These are phyloP conservation scores for Plectosphaerella cucumerina DNA, from an alignment of 2,329 filamentous ascomycete genomes.

Conservation along the genomic window DNA sequence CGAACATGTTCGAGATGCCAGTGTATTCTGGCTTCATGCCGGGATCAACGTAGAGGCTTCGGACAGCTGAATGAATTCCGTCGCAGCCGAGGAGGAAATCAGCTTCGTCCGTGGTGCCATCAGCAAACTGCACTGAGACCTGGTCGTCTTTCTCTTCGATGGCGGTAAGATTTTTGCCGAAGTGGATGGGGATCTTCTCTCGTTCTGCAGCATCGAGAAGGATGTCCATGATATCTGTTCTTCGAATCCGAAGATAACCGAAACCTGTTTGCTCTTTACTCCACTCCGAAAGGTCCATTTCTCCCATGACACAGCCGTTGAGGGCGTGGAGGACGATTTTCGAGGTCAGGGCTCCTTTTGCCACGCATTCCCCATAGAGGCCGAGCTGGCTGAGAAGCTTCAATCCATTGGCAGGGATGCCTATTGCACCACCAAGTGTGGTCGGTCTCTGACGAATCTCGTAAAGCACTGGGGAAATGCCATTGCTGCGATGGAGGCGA, in stretches of 20 bases:
- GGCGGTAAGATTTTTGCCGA: background rate
- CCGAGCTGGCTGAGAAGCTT: conserved; percentile 4
- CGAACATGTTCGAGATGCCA: conserved; percentile 19
- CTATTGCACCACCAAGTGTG: conserved; percentile 4
- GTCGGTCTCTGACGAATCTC: conserved; percentile 5
- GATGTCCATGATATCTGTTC: conserved; percentile 5
- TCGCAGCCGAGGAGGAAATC: conserved; percentile 33
- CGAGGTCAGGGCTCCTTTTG: conserved; percentile 4
- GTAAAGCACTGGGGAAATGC: conserved; percentile 1
- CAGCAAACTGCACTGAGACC: conserved; percentile 26
- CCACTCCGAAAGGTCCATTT: conserved; percentile 5
- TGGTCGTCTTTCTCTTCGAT: background rate
- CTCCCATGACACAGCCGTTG: conserved; percentile 3
- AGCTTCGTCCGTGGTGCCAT: conserved; percentile 30
- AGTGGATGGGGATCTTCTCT: conserved; percentile 3
- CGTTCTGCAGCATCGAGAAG: background rate
- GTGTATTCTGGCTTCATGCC: conserved; percentile 24
- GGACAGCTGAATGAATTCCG: conserved; percentile 32
- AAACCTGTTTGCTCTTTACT: conserved; percentile 6
- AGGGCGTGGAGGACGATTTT: conserved; percentile 2
- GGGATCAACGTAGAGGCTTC: conserved; percentile 21
- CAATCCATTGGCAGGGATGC: conserved; percentile 7
- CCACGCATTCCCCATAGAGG: background rate
- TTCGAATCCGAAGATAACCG: conserved; percentile 2
- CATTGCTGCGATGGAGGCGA: conserved; percentile 1